Evolutionary conservation across 306 rosid genomes (phyloP), one percentile per base, ranked within the genome.

Genomic region (Ammopiptanthus mongolicus): DNA sequence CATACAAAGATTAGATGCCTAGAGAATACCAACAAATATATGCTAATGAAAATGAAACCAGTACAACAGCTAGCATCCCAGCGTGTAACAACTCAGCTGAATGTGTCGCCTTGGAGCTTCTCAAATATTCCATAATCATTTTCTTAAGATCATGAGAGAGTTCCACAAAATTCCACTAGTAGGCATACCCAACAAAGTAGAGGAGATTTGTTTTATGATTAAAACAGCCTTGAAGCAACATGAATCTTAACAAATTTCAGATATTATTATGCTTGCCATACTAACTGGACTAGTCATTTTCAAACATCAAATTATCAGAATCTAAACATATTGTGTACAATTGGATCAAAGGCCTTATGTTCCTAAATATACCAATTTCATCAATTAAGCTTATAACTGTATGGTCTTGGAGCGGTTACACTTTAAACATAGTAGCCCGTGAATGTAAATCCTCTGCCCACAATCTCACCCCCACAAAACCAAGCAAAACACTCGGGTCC

Each of bases 401-500:
- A 33, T 60, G 31, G 67, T 56, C 39, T 68, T 51, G 10, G 34
- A 18, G 61, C n/a, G 46, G 68, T 13, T 34, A 13, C 28, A 31
- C 12, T 31, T 79, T 75, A 84, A 63, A 82, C 84, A 78, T 72
- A 36, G 69, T 84, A 88, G 62, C 93, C 90, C 0, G 87, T 77
- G 78, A 88, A 51, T 51, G 88, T 84, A 69, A 83, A 78, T 59
- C 90, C 86, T 68, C 90, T 77, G 15, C 90, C 88, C 0, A 84
- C 42, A 64, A 88, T 72, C 79, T 84, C 84, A 62, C 90, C 88
- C 5, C 79, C 85, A 44, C 82, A 88, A 68, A 75, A 84, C 90
- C 90, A 88, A 6, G 85, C 83, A 68, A 60, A 84, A 77, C 90
- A 88, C 69, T 86, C 92, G 0, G 84, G 52, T 58, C 84, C 87